Evolutionary conservation across 192 early-diverging fungal species (phyloP).

Genomic region (Gigaspora rosea): DNA sequence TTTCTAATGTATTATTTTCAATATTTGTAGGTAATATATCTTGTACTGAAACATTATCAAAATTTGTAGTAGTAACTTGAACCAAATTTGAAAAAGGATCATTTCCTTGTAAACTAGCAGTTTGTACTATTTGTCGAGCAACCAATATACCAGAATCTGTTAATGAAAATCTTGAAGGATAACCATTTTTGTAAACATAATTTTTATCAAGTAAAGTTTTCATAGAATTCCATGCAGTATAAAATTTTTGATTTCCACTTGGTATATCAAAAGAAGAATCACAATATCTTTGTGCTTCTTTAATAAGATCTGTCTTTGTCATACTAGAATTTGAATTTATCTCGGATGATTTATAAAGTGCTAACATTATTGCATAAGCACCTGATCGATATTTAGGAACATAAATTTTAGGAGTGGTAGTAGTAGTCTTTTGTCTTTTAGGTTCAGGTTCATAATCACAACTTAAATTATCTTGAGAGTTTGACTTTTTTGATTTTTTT

Average conservation of each 20-base stretch:
- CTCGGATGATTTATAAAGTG: constrained; percentile 47
- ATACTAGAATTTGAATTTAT: constrained; percentile 36
- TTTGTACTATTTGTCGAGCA: constrained; percentile 51
- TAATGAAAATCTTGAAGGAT: constrained; percentile 63
- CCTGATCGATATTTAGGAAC: constrained; percentile 78
- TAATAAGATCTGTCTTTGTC: constrained; percentile 72
- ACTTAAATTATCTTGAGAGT: background rate
- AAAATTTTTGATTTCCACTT: constrained; percentile 46
- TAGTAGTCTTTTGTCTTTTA: constrained; percentile 11
- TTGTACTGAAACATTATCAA: background rate
- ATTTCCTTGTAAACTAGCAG: constrained; percentile 37
- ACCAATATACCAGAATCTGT: constrained; percentile 72
- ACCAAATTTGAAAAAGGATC: constrained; percentile 30
- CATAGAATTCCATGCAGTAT: constrained; percentile 81
- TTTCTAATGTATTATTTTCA: background rate
- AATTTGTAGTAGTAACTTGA: background rate
- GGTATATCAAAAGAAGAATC: constrained; percentile 68
- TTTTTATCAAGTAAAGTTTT: constrained; percentile 70
- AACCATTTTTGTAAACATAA: constrained; percentile 63
- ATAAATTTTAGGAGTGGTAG: constrained; percentile 50
- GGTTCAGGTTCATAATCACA: background rate
- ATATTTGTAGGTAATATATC: background rate
- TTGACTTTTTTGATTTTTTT: background rate
- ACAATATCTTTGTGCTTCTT: constrained; percentile 61
- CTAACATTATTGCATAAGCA: constrained; percentile 77